These are phyloP conservation scores for Xylariaceae sp. DNA, from an alignment of 2,329 filamentous ascomycete species.

Conservation along the genomic window DNA sequence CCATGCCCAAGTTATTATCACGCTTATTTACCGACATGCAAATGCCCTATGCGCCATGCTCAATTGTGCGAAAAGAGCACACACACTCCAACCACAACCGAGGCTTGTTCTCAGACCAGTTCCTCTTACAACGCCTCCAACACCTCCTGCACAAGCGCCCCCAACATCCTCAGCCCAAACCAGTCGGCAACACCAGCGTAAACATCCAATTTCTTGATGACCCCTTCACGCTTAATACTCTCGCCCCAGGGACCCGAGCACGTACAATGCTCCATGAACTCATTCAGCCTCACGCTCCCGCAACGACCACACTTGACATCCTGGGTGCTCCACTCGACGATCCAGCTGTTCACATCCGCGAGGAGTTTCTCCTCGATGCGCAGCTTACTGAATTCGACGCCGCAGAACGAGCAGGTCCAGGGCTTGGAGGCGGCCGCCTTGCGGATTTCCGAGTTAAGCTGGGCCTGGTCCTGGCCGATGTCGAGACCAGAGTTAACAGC, in stretches of 20 bases:
- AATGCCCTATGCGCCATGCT: too few species aligned
- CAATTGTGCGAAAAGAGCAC: too few species aligned
- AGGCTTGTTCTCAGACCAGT: too few species aligned
- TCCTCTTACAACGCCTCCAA: slow-evolving; percentile 38
- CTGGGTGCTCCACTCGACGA: slow-evolving; percentile 84
- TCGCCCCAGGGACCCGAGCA: slow-evolving; percentile 87
- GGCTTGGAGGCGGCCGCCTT: slow-evolving; percentile 47
- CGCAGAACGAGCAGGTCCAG: slow-evolving; percentile 82
- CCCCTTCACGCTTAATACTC: slow-evolving; percentile 70
- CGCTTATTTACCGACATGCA: too few species aligned
- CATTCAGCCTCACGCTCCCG: slow-evolving; percentile 79
- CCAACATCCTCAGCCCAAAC: slow-evolving; percentile 83
- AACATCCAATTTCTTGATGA: slow-evolving; percentile 70
- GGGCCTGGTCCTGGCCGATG: too few species aligned
- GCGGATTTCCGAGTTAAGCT: slow-evolving; percentile 25
- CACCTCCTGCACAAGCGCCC: slow-evolving; percentile 72
- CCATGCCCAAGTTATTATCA: too few species aligned
- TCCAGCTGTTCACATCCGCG: slow-evolving; percentile 72
- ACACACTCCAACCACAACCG: too few species aligned
- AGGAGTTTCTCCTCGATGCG: slow-evolving; percentile 84
- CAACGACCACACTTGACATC: slow-evolving; percentile 81
- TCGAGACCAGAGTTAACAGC: not conserved
- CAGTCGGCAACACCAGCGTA: slow-evolving; percentile 76
- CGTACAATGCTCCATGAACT: slow-evolving; percentile 95
- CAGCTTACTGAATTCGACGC: slow-evolving; percentile 76